phyloP scores from a whole-genome alignment of 73 alveolate species.

The Vitrella brassicaformis region DNA sequence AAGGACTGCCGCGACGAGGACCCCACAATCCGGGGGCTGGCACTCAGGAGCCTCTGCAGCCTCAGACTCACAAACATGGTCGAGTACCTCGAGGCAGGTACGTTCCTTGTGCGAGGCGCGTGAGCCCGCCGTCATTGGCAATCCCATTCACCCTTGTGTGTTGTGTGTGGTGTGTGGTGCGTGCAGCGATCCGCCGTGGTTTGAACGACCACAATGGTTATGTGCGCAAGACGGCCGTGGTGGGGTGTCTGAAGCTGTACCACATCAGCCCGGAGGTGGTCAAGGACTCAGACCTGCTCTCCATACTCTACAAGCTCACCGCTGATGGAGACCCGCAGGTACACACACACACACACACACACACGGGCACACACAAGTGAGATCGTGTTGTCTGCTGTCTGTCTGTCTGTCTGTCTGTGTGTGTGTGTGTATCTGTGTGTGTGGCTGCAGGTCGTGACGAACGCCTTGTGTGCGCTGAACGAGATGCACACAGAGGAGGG shows the following conservation, averaged over 20 bases:
- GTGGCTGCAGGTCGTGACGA: background rate
- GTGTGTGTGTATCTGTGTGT: background rate
- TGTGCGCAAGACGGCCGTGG: conserved; percentile 88
- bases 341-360: background rate
- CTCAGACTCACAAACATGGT: conserved; percentile 71
- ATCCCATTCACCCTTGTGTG: background rate
- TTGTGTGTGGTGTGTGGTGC: conserved; percentile 1
- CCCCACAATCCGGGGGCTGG: conserved; percentile 84
- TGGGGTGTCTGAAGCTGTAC: conserved; percentile 77
- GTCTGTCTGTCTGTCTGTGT: background rate
- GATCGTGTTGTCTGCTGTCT: background rate
- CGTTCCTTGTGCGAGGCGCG: too few species aligned
- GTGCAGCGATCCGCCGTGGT: too few species aligned
- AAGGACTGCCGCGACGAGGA: conserved; percentile 75
- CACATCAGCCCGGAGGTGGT: conserved; percentile 43
- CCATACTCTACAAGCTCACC: conserved; percentile 47
- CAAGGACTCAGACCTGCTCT: conserved; percentile 49
- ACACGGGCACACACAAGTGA: background rate
- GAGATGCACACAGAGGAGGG: conserved; percentile 71
- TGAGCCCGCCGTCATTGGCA: too few species aligned
- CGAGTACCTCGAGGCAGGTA: conserved; percentile 3
- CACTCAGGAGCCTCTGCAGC: conserved; percentile 76
- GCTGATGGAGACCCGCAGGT: conserved; percentile 75
- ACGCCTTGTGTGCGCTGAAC: conserved; percentile 41
- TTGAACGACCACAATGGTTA: conserved; percentile 82